A percentile compares a stretch with the other conserved stretches of the same genome.
Evolutionary conservation across 2,329 filamentous ascomycete species (phyloP).

Genomic region (Keithomyces neogunnii): DNA sequence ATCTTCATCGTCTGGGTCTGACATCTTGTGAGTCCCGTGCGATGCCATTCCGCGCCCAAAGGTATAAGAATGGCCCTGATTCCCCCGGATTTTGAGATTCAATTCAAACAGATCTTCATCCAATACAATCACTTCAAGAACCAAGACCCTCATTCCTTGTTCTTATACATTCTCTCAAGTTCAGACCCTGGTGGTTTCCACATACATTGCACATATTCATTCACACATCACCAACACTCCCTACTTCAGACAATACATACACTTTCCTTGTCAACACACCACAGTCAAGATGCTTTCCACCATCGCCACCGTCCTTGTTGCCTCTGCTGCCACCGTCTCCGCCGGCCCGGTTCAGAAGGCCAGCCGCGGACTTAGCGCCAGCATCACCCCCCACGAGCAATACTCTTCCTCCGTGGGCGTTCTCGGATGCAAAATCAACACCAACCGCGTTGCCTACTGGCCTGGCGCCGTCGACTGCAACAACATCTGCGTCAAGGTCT

Average conservation of each 20-base stretch:
- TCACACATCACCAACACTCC: conserved; percentile 1
- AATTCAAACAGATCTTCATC: not conserved
- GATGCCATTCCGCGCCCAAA: not conserved
- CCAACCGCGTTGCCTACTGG: conserved; percentile 54
- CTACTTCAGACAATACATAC: conserved; percentile 4
- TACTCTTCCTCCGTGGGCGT: conserved; percentile 51
- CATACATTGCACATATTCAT: not conserved
- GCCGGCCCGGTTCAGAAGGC: conserved; percentile 16
- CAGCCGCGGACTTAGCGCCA: conserved; percentile 4
- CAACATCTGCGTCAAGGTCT: conserved; percentile 48
- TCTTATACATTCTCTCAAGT: not conserved
- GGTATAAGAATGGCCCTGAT: not conserved
- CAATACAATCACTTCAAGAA: not conserved
- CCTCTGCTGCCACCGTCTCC: conserved; percentile 20
- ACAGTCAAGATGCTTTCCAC: conserved; percentile 16
- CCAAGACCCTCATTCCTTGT: not conserved
- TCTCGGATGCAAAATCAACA: conserved; percentile 52
- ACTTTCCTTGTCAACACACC: conserved; percentile 10
- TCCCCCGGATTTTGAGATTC: not conserved
- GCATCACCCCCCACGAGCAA: conserved; percentile 45
- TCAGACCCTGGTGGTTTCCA: not conserved
- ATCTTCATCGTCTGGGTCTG: not conserved
- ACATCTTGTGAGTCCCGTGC: not conserved
- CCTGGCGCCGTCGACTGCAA: conserved; percentile 43
- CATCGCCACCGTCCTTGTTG: conserved; percentile 22